Evolutionary conservation across 306 rosid genomes (phyloP), one percentile per base, ranked within the genome.

Genomic region (Boehmeria nivea): DNA sequence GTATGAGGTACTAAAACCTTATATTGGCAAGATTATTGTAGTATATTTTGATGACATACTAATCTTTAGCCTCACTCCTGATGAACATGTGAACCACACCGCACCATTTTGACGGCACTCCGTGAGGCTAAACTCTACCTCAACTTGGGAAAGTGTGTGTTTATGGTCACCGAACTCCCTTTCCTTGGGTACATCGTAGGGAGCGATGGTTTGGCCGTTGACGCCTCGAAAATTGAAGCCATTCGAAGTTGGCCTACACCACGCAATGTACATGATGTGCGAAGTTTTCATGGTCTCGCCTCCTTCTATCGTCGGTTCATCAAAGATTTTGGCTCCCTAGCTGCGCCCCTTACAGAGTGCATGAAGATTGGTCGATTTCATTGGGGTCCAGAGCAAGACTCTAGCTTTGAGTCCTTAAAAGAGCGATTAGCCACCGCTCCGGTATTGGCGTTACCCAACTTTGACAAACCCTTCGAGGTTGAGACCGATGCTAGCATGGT

Each of bases 11-110:
- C 26, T 65, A 6, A n/a, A 17, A 3, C 34, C 6, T 6, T 57
- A 57, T 12, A 65, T 56, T 12, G 51, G 49, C 1, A 47, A 34
- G 21, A 43, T 11, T 22, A 1, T 46, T 1, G 49, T 46, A 1
- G 17, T 45, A 9, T 55, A 65, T 14, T 65, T 65, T 18, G 57
- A 65, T 25, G 42, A 45, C 26, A 65, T 65, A 5, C 40, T 52
- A 1, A 9, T 52, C 3, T 52, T 26, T 17, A 52, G 40, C 22
- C 3, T 12, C 17, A 15, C 26, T 3, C 2, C 1, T 1, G 23
- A 16, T 1, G 12, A 5, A 10, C 3, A 52, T 13, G 12, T 52
- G 3, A 39, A 8, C 2, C 40, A 52, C 13, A n/a, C n/a, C n/a
- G n/a, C n/a, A n/a, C n/a, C n/a, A n/a, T n/a, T n/a, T n/a, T n/a